Conservation (phyloP, 192 early-diverging fungal species). For the Geranomyces michiganensis region DNA sequence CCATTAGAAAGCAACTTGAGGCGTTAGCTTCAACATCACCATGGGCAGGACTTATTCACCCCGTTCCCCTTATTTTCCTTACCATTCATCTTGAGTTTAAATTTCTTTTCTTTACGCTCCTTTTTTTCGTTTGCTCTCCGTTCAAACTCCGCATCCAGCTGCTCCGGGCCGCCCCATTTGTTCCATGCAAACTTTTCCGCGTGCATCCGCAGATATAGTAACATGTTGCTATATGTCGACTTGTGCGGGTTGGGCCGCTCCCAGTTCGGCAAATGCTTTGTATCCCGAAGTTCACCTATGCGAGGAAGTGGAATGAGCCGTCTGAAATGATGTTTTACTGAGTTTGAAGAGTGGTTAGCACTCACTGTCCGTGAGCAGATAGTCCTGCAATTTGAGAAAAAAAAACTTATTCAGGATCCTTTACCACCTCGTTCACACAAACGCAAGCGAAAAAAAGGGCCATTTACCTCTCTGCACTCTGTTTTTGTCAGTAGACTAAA, state of each 20-base stretch:
- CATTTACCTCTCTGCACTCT: slow-evolving; percentile 75
- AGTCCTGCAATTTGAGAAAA: slow-evolving; percentile 58
- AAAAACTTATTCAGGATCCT: no score
- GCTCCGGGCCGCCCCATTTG: slow-evolving; percentile 89
- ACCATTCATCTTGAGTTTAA: slow-evolving; percentile 74
- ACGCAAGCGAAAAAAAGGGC: no score
- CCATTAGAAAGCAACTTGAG: neutral
- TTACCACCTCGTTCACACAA: no score
- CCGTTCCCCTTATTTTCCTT: neutral
- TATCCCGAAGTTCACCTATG: slow-evolving; percentile 80
- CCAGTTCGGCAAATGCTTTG: slow-evolving; percentile 79
- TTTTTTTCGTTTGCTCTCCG: slow-evolving; percentile 76
- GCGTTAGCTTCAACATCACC: neutral
- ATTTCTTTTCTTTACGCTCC: slow-evolving; percentile 80
- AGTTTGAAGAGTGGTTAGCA: no score
- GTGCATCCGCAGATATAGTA: slow-evolving; percentile 81
- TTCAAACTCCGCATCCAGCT: slow-evolving; percentile 87
- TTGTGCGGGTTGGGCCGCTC: slow-evolving; percentile 93
- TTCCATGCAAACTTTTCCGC: slow-evolving; percentile 91
- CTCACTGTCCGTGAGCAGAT: slow-evolving; percentile 88
- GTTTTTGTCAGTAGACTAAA: slow-evolving; percentile 96
- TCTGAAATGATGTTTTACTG: no score
- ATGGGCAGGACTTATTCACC: neutral
- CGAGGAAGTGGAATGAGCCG: neutral
- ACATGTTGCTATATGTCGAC: slow-evolving; percentile 96